These are phyloP conservation scores for Rhododendron henanense DNA, from an alignment of 148 eudicot species.

Conservation along the genomic window DNA sequence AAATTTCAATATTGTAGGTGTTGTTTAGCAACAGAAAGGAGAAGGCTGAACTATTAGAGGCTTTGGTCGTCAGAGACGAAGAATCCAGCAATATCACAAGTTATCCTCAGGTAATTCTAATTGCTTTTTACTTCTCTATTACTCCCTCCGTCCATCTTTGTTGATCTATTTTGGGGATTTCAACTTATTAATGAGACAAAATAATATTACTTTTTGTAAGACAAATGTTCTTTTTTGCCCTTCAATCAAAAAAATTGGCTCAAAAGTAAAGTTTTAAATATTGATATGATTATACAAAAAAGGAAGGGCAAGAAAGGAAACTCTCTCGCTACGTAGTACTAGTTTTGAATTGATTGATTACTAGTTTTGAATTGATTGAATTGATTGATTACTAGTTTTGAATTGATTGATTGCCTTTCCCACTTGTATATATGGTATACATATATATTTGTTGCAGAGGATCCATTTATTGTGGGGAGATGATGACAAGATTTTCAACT, in stretches of 20 bases:
- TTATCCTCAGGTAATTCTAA: neutral
- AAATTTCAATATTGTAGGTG: neutral
- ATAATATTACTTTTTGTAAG: too few relatives aligned
- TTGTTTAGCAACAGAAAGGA: neutral
- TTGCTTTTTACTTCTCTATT: too few relatives aligned
- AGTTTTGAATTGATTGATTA: neutral
- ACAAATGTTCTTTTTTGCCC: too few relatives aligned
- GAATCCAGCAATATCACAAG: neutral
- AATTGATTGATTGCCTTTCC: neutral
- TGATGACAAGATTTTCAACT: slow-evolving; percentile 39
- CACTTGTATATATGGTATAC: neutral
- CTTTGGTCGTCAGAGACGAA: neutral
- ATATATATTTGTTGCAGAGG: neutral
- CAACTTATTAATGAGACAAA: too few relatives aligned
- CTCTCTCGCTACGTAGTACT: neutral
- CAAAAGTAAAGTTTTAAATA: too few relatives aligned
- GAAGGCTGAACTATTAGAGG: neutral
- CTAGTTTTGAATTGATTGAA: neutral
- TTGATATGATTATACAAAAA: too few relatives aligned
- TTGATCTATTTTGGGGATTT: too few relatives aligned
- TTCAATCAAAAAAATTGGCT: too few relatives aligned
- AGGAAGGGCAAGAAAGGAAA: too few relatives aligned
- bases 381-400: too few relatives aligned
- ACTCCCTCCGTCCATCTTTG: too few relatives aligned
- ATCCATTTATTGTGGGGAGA: slow-evolving; percentile 49